phyloP scores from a whole-genome alignment of 2,329 filamentous ascomycete species.

The Alternaria brassicicola region DNA sequence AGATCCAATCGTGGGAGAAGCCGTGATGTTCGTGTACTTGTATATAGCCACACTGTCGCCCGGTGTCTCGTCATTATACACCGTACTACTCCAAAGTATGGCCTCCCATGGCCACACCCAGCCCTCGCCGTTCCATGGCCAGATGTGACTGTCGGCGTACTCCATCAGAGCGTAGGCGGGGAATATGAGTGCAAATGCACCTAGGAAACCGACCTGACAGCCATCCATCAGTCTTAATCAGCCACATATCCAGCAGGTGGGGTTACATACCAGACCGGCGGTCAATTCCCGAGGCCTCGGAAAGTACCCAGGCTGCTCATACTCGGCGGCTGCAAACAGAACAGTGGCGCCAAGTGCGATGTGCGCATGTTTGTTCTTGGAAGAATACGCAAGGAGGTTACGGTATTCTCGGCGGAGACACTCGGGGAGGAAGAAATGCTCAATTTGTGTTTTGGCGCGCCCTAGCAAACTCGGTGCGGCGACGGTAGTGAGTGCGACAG shows the following conservation, averaged over 20 bases:
- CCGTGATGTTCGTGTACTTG: not conserved
- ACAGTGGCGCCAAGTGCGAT: not conserved
- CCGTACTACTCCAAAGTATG: slow-evolving; percentile 4
- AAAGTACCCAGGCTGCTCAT: slow-evolving; percentile 7
- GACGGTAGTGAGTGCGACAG: not conserved
- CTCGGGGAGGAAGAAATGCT: slow-evolving; percentile 2
- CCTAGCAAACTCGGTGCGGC: not conserved
- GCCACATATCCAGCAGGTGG: not conserved
- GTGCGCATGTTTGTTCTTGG: not conserved
- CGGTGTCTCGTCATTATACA: slow-evolving; percentile 1
- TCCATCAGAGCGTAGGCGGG: slow-evolving; percentile 2
- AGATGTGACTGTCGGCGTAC: slow-evolving; percentile 5
- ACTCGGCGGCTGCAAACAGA: slow-evolving; percentile 6
- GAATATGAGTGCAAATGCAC: not conserved
- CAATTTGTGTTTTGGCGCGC: not conserved
- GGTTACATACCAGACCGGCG: not conserved
- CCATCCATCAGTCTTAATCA: not conserved
- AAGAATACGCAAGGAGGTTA: not conserved
- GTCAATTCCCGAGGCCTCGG: not conserved
- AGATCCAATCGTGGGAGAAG: not conserved
- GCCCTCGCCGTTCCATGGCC: slow-evolving; percentile 13
- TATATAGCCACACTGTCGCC: not conserved
- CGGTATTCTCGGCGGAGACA: slow-evolving; percentile 4
- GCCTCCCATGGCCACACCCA: slow-evolving; percentile 14
- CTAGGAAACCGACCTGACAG: not conserved